Evolutionary conservation across 495 filamentous ascomycete genomes (phyloP).

Genomic region (Neurospora terricola): DNA sequence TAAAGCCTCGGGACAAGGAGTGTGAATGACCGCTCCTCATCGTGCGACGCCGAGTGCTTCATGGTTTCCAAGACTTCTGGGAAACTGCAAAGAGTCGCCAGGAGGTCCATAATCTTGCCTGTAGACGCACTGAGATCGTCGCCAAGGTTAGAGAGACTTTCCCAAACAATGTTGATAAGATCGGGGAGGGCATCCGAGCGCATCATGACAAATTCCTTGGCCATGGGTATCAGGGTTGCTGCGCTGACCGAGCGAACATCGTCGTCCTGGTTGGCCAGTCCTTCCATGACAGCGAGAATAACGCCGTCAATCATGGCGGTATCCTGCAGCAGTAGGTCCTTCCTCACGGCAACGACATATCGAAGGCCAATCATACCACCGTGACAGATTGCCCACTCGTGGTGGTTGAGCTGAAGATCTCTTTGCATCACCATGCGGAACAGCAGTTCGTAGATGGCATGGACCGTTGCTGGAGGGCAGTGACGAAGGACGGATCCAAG

Average conservation of each 20-base stretch:
- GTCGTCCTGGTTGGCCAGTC: slow-evolving; percentile 80
- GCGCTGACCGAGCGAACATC: slow-evolving; percentile 96
- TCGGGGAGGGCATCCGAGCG: slow-evolving; percentile 63
- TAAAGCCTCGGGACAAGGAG: slow-evolving; percentile 88
- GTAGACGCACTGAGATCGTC: slow-evolving; percentile 97
- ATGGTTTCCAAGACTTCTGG: slow-evolving; percentile 87
- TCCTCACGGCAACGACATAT: slow-evolving; percentile 90
- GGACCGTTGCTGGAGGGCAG: slow-evolving; percentile 62
- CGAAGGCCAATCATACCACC: slow-evolving; percentile 94
- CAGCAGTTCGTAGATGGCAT: slow-evolving; percentile 68
- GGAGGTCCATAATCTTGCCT: slow-evolving; percentile 92
- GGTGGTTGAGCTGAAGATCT: slow-evolving; percentile 57
- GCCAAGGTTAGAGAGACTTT: slow-evolving; percentile 86
- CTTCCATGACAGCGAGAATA: slow-evolving; percentile 85
- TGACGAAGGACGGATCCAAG: slow-evolving; percentile 81
- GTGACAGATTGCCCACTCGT: slow-evolving; percentile 90
- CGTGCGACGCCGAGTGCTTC: slow-evolving; percentile 75
- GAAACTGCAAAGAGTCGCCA: slow-evolving; percentile 93
- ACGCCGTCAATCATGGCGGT: slow-evolving; percentile 84
- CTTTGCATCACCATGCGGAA: slow-evolving; percentile 87
- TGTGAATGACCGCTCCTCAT: slow-evolving; percentile 79
- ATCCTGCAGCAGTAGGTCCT: slow-evolving; percentile 78
- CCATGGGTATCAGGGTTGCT: slow-evolving; percentile 90
- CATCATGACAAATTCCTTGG: slow-evolving; percentile 81
- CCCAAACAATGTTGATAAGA: slow-evolving; percentile 93